Evolutionary conservation across 441 rosid genomes (phyloP).

Genomic region (Brassica hybrid): DNA sequence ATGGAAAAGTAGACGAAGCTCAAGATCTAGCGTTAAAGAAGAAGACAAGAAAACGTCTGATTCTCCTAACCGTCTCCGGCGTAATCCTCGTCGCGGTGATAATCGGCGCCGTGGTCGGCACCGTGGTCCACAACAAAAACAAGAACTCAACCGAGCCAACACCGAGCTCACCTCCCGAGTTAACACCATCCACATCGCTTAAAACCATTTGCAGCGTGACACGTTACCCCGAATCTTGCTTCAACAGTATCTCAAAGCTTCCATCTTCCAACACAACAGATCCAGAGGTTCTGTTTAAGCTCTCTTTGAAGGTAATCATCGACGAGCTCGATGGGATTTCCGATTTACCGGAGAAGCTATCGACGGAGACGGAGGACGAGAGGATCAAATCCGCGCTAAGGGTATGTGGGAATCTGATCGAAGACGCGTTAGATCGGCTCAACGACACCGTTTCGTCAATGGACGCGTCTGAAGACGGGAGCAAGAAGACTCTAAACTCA

Average conservation of each 20-base stretch:
- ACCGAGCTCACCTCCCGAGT: conserved; percentile 44
- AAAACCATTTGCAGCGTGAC: conserved; percentile 74
- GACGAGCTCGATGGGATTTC: conserved; percentile 57
- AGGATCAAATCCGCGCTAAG: conserved; percentile 49
- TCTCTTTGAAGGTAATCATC: conserved; percentile 67
- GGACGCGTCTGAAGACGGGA: conserved; percentile 46
- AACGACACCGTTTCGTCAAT: conserved; percentile 60
- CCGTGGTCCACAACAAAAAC: conserved; percentile 45
- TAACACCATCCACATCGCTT: conserved; percentile 71
- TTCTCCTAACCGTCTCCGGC: conserved; percentile 50
- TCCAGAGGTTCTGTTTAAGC: conserved; percentile 73
- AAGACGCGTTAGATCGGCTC: conserved; percentile 69
- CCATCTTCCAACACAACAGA: conserved; percentile 58
- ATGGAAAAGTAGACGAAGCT: conserved; percentile 76
- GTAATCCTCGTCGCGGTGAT: conserved; percentile 51
- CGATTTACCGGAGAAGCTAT: conserved; percentile 50
- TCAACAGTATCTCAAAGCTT: conserved; percentile 62
- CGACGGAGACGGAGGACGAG: conserved; percentile 36
- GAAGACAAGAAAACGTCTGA: conserved; percentile 62
- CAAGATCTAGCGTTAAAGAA: conserved; percentile 64
- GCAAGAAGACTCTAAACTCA: conserved; percentile 33
- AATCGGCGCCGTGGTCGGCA: conserved; percentile 63
- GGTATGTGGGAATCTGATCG: conserved; percentile 62
- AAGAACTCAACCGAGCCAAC: conserved; percentile 19
- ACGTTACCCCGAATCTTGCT: conserved; percentile 69